These are phyloP conservation scores for Martiniozyma asiatica DNA, from an alignment of 1,139 yeast species.

Conservation along the genomic window DNA sequence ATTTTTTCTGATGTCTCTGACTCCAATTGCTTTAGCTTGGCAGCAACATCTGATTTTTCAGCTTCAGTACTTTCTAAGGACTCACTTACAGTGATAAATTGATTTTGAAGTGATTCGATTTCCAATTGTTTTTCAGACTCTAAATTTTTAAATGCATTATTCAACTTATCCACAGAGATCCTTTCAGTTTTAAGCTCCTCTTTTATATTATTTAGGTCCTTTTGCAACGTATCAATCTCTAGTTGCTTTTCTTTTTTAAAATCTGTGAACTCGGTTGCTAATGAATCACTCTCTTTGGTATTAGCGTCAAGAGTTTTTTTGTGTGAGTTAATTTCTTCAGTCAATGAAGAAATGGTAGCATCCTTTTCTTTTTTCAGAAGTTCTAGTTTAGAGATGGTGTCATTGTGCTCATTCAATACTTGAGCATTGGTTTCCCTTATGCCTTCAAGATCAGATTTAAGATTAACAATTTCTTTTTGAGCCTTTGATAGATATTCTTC, in stretches of 20 bases:
- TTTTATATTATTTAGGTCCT: neutral
- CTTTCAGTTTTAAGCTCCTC: neutral
- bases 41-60: neutral
- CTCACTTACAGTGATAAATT: neutral
- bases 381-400: slow-evolving; percentile 3
- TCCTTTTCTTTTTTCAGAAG: slow-evolving; percentile 1
- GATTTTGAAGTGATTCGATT: neutral
- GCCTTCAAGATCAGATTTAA: too few relatives aligned
- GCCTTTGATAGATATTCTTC: neutral
- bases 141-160: slow-evolving; percentile 1
- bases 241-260: slow-evolving; percentile 1
- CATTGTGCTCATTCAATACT: too few relatives aligned
- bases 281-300: neutral
- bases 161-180: neutral
- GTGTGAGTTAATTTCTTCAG: neutral
- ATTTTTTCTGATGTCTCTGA: neutral
- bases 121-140: neutral
- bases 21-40: neutral
- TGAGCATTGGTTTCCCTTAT: too few relatives aligned
- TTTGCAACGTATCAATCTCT: neutral
- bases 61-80: neutral
- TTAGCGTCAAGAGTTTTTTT: neutral
- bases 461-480: too few relatives aligned
- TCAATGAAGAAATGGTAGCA: neutral
- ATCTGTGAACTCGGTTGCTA: neutral